Evolutionary conservation across 495 filamentous ascomycete genomes (phyloP), one percentile per base, ranked within the genome.

Genomic region (Aspergillus panamensis): DNA sequence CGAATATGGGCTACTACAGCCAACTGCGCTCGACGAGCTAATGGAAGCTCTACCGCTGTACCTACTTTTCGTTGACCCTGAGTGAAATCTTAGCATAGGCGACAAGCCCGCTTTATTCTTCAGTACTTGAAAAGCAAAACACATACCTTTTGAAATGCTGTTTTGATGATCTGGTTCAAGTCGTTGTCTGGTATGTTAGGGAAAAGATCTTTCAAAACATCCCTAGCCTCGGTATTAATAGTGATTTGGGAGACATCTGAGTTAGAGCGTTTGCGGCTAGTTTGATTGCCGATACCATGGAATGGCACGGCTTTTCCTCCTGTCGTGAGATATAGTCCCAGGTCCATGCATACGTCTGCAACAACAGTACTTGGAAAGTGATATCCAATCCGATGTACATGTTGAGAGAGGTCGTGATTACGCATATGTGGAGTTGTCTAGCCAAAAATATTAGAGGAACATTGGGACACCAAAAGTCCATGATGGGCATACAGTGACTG

Each of bases 1-100:
- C 92, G 82, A 62, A 96, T 90, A 70, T 95, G 89, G 53, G 92
- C 91, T 62, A 88, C 81, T 8, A 91, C 89, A 1, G 92, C 92
- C 44, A 96, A 80, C 61, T 93, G 88, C 12, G 88, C 88, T 57
- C 91, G 83, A 21, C 87, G 84, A 50, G 87, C 82, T 32, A 96
- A 75, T 33, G 84, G 76, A 51, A 93, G 68, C 51, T 87, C 77
- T 45, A 74, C 66, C 32, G 82, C 85, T 44, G 85, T 86, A 53
- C 92, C 92, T 51, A 96, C 90, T 65, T 80, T 82, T 29, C 70
- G 71, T 56, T 73, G 77, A 59, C 79, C 82, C 78, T 66, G 77
- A 48, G 55, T 35, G 14, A 53, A 47, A 31, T 47, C 50, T 72
- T 48, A 65, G 62, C 32, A 45, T 21, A 10, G n/a, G 42, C 5